Evolutionary conservation across 805 yeast genomes (phyloP).

Genomic region (Monosporozyma yasuniensis): DNA sequence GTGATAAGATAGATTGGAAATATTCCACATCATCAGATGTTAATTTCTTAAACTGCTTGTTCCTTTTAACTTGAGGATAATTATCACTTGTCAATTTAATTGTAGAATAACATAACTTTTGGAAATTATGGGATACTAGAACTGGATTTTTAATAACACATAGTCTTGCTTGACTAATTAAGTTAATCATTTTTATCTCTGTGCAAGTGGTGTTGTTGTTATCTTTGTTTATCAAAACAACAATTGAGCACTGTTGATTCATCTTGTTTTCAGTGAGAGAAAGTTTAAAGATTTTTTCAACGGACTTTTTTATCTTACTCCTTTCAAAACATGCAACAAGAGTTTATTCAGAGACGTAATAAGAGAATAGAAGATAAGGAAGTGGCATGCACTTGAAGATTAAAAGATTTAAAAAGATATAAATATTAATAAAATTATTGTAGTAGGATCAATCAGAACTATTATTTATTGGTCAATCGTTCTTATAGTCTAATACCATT

Average conservation of each 20-base stretch:
- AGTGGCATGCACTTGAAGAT: neutral
- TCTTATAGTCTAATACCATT: too few relatives aligned
- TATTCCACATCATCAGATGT: slow-evolving; percentile 46
- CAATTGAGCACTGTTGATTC: neutral
- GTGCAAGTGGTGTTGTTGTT: neutral
- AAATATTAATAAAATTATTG: too few relatives aligned
- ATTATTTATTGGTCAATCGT: too few relatives aligned
- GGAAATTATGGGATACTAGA: neutral
- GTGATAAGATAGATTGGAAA: slow-evolving; percentile 53
- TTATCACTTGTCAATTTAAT: slow-evolving; percentile 54
- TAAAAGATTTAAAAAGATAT: too few relatives aligned
- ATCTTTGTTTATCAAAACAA: neutral
- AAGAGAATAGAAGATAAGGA: neutral
- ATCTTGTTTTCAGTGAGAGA: neutral
- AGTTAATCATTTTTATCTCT: neutral
- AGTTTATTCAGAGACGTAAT: neutral
- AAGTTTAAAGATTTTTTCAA: neutral
- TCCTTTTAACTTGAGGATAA: slow-evolving; percentile 51
- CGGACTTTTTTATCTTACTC: neutral
- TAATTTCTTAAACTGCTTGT: slow-evolving; percentile 43
- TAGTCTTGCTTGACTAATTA: neutral
- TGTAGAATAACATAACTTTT: slow-evolving; percentile 1
- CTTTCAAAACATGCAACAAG: neutral
- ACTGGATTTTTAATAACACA: neutral
- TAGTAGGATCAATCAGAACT: too few relatives aligned